A percentile compares a stretch with the other conserved stretches of the same genome.
phyloP scores from a whole-genome alignment of 768 basidiomycete genomes.

The Lyophyllum atratum region DNA sequence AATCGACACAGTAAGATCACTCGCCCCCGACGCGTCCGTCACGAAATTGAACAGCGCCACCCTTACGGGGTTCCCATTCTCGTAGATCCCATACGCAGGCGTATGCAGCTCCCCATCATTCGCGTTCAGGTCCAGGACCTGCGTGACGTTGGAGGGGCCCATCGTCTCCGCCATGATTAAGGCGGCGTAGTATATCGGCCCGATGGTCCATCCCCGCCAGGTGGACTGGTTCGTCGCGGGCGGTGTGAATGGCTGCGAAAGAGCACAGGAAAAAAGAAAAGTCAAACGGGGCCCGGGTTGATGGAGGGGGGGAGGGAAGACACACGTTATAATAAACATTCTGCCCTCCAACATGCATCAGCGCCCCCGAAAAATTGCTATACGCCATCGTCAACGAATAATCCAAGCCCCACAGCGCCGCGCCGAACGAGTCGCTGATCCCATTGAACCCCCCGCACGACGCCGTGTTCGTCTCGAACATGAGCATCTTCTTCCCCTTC shows the following conservation, averaged over 20 bases:
- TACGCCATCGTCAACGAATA: slow-evolving; percentile 61
- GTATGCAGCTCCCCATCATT: slow-evolving; percentile 55
- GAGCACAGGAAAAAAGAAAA: too few relatives aligned
- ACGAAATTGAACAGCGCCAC: slow-evolving; percentile 76
- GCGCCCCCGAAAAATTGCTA: slow-evolving; percentile 49
- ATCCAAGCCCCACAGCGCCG: slow-evolving; percentile 65
- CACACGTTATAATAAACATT: slow-evolving; percentile 67
- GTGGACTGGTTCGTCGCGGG: slow-evolving; percentile 48
- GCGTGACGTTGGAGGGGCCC: slow-evolving; percentile 61
- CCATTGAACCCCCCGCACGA: slow-evolving; percentile 72
- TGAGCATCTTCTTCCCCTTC: slow-evolving; percentile 49
- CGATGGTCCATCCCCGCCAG: slow-evolving; percentile 71
- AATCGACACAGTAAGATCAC: slow-evolving; percentile 54
- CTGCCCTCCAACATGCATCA: slow-evolving; percentile 64
- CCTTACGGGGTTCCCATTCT: slow-evolving; percentile 59
- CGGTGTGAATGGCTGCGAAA: slow-evolving; percentile 7
- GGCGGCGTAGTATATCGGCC: slow-evolving; percentile 72
- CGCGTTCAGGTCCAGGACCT: slow-evolving; percentile 63
- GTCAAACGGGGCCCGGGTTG: too few relatives aligned
- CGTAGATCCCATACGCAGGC: slow-evolving; percentile 75
- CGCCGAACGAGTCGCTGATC: slow-evolving; percentile 61
- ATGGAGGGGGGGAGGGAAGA: too few relatives aligned
- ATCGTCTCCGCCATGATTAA: slow-evolving; percentile 70
- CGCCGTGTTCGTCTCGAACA: slow-evolving; percentile 75
- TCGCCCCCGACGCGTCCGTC: slow-evolving; percentile 58